Evolutionary conservation across 1,284 basidiomycete genomes (phyloP), one percentile per base, ranked within the genome.

Genomic region (Boletellus deceptivus): DNA sequence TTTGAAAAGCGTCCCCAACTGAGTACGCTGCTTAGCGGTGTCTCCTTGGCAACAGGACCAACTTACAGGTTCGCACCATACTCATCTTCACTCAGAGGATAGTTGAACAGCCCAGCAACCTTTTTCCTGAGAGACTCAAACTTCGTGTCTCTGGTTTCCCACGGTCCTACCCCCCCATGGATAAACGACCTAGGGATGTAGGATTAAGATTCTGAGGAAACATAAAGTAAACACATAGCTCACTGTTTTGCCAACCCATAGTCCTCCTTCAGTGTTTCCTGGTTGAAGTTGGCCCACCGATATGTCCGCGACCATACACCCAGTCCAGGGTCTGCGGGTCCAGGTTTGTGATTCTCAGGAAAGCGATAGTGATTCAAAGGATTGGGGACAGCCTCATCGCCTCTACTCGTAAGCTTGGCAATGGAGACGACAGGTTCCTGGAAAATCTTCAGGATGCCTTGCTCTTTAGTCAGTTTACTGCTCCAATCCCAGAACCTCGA

Each of bases 401-500:
- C 10, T 14, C 31, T n/a, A 29, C 49, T 46, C 10, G 44, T 43
- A 13, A 52, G 52, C 13, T 42, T 34, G 1, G 6, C 20, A 2
- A 59, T 59, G 1, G 2, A 2, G 3, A 59, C n/a, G 0, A 13
- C n/a, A 1, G 46, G 0, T 0, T 47, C 14, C 27, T 59, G 57
- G 6, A 37, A 39, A 11, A 61, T 4, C n/a, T 38, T 2, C 1
- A 59, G 57, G 14, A 59, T 41, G 3, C 57, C 57, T 18, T 22
- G 22, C 4, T 49, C 45, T 3, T 43, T 1, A 4, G 37, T 46
- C 0, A 44, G 48, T 1, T 0, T 18, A 13, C n/a, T 43, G 13
- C 55, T 60, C 58, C 58, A 59, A 38, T 59, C 58, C 58, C 60
- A 59, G 37, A 50, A 59, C 16, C 58, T 59, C 1, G 10, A 41